Percentiles rank a stretch among this genome's conserved stretches.
phyloP scores from a whole-genome alignment of 352 stramenopile genomes.

The Aphanomyces euteiches region DNA sequence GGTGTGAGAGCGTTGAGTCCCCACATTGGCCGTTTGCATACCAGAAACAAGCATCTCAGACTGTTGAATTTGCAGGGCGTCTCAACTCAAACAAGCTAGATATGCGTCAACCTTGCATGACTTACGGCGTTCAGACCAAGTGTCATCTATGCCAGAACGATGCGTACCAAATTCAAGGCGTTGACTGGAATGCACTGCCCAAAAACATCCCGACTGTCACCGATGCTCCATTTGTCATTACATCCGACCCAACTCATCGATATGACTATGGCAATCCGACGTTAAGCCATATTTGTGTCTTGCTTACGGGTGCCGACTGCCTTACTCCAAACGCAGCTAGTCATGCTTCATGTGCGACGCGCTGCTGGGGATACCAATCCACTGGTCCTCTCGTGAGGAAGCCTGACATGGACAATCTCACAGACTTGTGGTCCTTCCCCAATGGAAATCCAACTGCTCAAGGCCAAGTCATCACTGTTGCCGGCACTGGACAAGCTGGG shows the following conservation, averaged over 20 bases:
- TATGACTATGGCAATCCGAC: constrained; percentile 87
- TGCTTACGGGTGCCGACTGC: constrained; percentile 83
- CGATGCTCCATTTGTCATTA: constrained; percentile 91
- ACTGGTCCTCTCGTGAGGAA: constrained; percentile 44
- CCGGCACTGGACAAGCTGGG: constrained; percentile 69
- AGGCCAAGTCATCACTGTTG: constrained; percentile 87
- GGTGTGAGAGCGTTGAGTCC: constrained; percentile 78
- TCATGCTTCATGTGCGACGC: constrained; percentile 84
- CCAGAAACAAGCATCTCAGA: constrained; percentile 68
- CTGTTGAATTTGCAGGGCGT: constrained; percentile 84
- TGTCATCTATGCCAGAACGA: constrained; percentile 85
- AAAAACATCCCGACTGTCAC: constrained; percentile 91
- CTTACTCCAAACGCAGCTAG: constrained; percentile 69
- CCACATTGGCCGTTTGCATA: constrained; percentile 94
- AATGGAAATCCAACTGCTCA: constrained; percentile 67
- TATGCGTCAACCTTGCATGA: constrained; percentile 86
- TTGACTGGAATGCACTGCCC: constrained; percentile 57
- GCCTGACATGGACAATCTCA: constrained; percentile 41
- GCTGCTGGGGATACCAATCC: constrained; percentile 87
- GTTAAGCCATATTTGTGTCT: constrained; percentile 83
- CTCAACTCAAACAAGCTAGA: constrained; percentile 88
- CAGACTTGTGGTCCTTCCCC: constrained; percentile 65
- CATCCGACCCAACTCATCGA: constrained; percentile 59
- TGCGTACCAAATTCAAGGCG: constrained; percentile 90
- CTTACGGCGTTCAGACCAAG: constrained; percentile 88